These are phyloP conservation scores for Amniculicola lignicola DNA, from an alignment of 495 filamentous ascomycete genomes.

Conservation along the genomic window DNA sequence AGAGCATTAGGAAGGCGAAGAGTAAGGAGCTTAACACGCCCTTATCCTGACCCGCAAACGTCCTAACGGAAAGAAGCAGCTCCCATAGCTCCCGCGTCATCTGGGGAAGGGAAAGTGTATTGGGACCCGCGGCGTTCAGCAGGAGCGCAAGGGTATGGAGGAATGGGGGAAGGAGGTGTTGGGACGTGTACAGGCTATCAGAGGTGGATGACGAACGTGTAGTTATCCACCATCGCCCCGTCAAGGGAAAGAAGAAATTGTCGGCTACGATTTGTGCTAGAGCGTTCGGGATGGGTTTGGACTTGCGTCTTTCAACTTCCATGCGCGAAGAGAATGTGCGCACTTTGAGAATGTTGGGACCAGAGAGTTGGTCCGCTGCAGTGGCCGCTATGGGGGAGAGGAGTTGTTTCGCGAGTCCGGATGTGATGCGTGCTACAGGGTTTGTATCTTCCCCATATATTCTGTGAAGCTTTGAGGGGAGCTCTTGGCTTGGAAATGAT, in stretches of 20 bases:
- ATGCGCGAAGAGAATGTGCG: slow-evolving; percentile 72
- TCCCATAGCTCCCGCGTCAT: slow-evolving; percentile 72
- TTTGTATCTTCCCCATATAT: slow-evolving; percentile 49
- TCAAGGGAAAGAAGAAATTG: slow-evolving; percentile 79
- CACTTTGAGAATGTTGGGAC: slow-evolving; percentile 81
- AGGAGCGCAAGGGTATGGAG: slow-evolving; percentile 65
- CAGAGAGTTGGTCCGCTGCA: slow-evolving; percentile 66
- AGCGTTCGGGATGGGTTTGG: slow-evolving; percentile 67
- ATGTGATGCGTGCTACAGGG: slow-evolving; percentile 60
- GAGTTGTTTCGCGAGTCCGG: slow-evolving; percentile 62
- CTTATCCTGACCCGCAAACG: slow-evolving; percentile 50
- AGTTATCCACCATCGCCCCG: slow-evolving; percentile 50
- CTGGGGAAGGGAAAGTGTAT: slow-evolving; percentile 58
- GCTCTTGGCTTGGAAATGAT: slow-evolving; percentile 69
- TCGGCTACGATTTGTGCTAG: slow-evolving; percentile 69
- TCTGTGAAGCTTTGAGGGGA: slow-evolving; percentile 59
- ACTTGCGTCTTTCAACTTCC: slow-evolving; percentile 62
- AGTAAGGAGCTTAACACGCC: slow-evolving; percentile 69
- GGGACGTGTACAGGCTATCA: slow-evolving; percentile 53
- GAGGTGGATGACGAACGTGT: slow-evolving; percentile 46
- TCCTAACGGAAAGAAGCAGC: slow-evolving; percentile 53
- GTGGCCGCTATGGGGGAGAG: slow-evolving; percentile 74
- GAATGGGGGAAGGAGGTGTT: slow-evolving; percentile 58
- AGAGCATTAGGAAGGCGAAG: slow-evolving; percentile 71
- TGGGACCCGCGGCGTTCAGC: slow-evolving; percentile 62